These are phyloP conservation scores for Gossypium bickii DNA, from an alignment of 345 rosid species.

Conservation along the genomic window DNA sequence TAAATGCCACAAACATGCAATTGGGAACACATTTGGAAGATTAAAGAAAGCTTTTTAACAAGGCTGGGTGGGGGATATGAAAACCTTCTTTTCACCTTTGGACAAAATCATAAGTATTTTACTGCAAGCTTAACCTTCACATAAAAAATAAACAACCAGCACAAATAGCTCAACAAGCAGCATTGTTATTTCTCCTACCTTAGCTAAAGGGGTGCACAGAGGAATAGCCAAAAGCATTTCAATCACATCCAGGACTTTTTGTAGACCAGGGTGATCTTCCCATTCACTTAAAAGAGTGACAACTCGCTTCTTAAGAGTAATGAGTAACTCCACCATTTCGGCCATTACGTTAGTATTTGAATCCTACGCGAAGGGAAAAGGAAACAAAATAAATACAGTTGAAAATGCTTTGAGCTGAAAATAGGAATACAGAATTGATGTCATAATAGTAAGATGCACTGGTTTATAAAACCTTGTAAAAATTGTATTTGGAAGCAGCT, in stretches of 20 bases:
- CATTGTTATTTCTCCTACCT: slow-evolving; percentile 41
- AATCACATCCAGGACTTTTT: slow-evolving; percentile 57
- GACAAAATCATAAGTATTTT: not conserved
- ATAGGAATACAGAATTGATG: not conserved
- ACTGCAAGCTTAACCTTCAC: not conserved
- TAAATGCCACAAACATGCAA: slow-evolving; percentile 9
- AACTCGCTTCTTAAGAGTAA: slow-evolving; percentile 39
- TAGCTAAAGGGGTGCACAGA: slow-evolving; percentile 65
- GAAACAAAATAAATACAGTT: slow-evolving; percentile 1
- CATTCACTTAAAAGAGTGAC: slow-evolving; percentile 49
- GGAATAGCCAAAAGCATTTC: slow-evolving; percentile 78
- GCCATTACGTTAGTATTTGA: slow-evolving; percentile 62
- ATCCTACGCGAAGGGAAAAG: slow-evolving; percentile 41
- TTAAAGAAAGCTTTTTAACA: not conserved
- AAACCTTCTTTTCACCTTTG: not conserved
- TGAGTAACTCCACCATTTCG: slow-evolving; percentile 69
- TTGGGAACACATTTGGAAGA: not conserved
- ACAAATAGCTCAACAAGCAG: slow-evolving; percentile 11
- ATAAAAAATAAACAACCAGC: not conserved
- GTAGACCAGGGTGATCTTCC: slow-evolving; percentile 87
- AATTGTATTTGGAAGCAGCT: slow-evolving; percentile 52
- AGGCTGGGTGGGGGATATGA: not conserved
- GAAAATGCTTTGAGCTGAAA: not conserved
- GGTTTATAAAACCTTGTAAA: slow-evolving; percentile 68
- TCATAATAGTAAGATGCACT: slow-evolving; percentile 5